Conservation (phyloP, 139 green algal genomes). For the Klebsormidium nitens region DNA sequence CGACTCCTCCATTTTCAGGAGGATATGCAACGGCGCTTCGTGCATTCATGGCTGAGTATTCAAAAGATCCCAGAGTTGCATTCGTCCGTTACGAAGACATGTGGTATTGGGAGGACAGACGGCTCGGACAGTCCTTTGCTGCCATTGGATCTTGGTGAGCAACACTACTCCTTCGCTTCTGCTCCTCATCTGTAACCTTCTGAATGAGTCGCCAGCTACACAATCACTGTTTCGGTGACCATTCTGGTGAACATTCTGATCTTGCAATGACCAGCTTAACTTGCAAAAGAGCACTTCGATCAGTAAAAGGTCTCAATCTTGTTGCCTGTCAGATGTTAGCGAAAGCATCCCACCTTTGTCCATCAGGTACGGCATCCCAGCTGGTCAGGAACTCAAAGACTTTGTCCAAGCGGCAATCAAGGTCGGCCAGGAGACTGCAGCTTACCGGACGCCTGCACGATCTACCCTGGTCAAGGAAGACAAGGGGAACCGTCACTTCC, state of each 20-base stretch:
- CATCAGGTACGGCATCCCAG: constrained; percentile 7
- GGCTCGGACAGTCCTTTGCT: constrained; percentile 3
- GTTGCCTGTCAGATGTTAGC: no score
- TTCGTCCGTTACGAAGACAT: constrained; percentile 19
- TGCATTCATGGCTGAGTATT: neutral
- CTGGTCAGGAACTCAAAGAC: neutral
- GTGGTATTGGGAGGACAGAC: neutral
- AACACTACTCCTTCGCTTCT: neutral
- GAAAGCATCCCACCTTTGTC: neutral
- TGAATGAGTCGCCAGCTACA: no score
- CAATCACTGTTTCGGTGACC: no score
- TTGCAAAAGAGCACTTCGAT: no score
- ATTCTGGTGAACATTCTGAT: no score
- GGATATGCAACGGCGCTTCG: constrained; percentile 11
- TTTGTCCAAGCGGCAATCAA: constrained; percentile 17
- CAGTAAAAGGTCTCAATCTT: no score
- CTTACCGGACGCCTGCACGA: constrained; percentile 3
- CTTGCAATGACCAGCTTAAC: no score
- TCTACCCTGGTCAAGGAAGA: neutral
- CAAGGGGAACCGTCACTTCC: constrained; percentile 15
- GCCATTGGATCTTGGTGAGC: constrained; percentile 9
- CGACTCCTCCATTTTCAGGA: neutral
- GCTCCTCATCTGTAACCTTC: no score
- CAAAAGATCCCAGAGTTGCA: constrained; percentile 2
- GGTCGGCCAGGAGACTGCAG: constrained; percentile 9